Evolutionary conservation across 129 eudicot genomes (phyloP).

Genomic region (Ambrosia trifida): DNA sequence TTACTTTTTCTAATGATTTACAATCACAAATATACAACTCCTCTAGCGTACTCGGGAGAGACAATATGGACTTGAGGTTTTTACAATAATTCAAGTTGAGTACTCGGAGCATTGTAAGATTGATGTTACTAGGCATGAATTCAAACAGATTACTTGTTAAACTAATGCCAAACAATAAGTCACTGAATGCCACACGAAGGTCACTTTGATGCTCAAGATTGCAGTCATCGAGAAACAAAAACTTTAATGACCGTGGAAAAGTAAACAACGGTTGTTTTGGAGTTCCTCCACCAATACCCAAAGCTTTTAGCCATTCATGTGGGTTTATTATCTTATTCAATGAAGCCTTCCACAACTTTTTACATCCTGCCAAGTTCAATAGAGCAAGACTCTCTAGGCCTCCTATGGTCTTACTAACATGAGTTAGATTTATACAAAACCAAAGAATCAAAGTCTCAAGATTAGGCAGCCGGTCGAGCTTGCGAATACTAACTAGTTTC

Average conservation of each 20-base stretch:
- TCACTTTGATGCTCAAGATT: slow-evolving; percentile 3
- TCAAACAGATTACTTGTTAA: background rate
- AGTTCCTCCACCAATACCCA: background rate
- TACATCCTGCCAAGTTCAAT: slow-evolving; percentile 4
- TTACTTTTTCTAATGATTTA: slow-evolving; percentile 23
- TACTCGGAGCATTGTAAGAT: slow-evolving; percentile 23
- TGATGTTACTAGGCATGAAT: background rate
- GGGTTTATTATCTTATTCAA: background rate
- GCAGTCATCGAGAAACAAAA: slow-evolving; percentile 6
- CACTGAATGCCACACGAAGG: background rate
- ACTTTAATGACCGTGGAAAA: background rate
- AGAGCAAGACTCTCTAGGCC: slow-evolving; percentile 17
- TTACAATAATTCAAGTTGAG: slow-evolving; percentile 19
- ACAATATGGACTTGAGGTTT: slow-evolving; percentile 9
- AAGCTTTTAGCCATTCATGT: background rate
- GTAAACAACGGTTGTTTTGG: background rate
- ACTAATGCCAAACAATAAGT: slow-evolving; percentile 11
- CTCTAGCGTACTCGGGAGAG: slow-evolving; percentile 21
- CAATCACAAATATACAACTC: slow-evolving; percentile 2
- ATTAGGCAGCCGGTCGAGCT: slow-evolving; percentile 27
- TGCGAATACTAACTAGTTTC: slow-evolving; percentile 2
- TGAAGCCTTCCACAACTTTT: background rate
- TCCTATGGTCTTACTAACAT: slow-evolving; percentile 32
- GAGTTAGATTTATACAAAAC: slow-evolving; percentile 19
- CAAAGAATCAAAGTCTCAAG: slow-evolving; percentile 18